Evolutionary conservation across 805 yeast species (phyloP), one percentile per base, ranked within the genome.

Genomic region (Kuraishia floccosa): DNA sequence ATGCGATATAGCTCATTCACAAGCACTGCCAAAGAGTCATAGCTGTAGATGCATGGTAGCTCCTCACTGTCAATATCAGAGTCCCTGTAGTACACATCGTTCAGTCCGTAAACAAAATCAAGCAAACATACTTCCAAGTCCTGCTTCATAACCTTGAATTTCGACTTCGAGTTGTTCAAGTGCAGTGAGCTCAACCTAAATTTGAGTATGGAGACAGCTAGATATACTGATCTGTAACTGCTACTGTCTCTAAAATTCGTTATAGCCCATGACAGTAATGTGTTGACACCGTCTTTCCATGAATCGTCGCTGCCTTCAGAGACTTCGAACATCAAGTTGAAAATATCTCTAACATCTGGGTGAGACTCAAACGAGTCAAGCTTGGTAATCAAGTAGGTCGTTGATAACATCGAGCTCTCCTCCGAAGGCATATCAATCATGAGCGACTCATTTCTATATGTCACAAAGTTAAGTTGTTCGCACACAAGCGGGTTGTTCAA

Each of bases 371-470:
- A 30, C 13, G 22, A 16, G 19, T 30, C 31, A 4, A 30, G 27
- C 18, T 30, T 23, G 14, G 27, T 12, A 6, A 24, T 10, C 7
- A 30, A 4, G 4, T 14, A 8, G 11, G 17, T 19, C 25, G 17
- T 5, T 20, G 13, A 12, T 13, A 11, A n/a, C 27, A 12, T 14
- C 31, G 20, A 23, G 22, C 4, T 8, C 12, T 5, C 17, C 17
- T 18, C n/a, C 20, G 12, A 26, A 10, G 36, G 31, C 13, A 30
- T 56, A 43, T 71, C 73, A 28, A 74, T 58, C 65, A 76, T 73
- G 31, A 80, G 55, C 3, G 85, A 76, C 52, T 79, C 85, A 47
- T 80, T 80, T 44, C 87, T 55, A 43, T 73, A 76, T 30, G 73
- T 66, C 4, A 79, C 68, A 19, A 78, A 45, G 30, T 75, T 75